These are phyloP conservation scores for Wallacemonas collosoma DNA, from an alignment of 208 protist genomes.

Conservation along the genomic window DNA sequence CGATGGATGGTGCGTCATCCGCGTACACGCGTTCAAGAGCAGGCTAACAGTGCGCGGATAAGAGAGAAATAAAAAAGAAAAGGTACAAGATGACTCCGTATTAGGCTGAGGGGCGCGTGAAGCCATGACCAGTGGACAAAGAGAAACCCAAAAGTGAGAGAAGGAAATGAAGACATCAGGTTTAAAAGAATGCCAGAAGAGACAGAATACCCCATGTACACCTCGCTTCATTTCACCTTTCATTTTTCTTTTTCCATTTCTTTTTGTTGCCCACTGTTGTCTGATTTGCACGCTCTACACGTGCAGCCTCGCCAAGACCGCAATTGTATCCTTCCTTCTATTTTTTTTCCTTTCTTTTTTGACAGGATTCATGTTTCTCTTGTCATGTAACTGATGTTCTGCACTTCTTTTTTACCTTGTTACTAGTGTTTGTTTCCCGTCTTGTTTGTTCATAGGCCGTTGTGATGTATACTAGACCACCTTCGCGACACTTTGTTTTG, in stretches of 20 bases:
- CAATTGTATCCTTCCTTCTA: slow-evolving; percentile 3
- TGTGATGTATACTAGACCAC: too few relatives aligned
- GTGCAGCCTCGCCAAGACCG: background rate
- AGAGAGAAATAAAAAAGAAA: background rate
- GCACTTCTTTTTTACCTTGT: background rate
- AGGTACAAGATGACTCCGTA: background rate
- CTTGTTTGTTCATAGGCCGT: background rate
- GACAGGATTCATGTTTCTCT: background rate
- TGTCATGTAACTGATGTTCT: background rate
- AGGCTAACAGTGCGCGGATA: background rate
- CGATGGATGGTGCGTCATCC: background rate
- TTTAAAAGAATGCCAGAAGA: too few relatives aligned
- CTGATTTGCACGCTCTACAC: background rate
- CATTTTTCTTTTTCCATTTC: background rate
- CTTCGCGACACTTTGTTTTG: background rate
- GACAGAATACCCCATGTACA: too few relatives aligned
- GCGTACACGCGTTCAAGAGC: background rate
- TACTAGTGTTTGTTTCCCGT: background rate
- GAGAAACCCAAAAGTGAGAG: too few relatives aligned
- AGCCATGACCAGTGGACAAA: too few relatives aligned
- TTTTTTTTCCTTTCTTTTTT: background rate
- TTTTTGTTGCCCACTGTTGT: slow-evolving; percentile 9
- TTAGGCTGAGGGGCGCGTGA: too few relatives aligned
- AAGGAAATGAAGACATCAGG: too few relatives aligned
- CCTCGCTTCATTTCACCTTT: too few relatives aligned